Base-by-base conservation (phyloP, 2,329 filamentous ascomycete genomes). In the Exophiala xenobiotica region DNA sequence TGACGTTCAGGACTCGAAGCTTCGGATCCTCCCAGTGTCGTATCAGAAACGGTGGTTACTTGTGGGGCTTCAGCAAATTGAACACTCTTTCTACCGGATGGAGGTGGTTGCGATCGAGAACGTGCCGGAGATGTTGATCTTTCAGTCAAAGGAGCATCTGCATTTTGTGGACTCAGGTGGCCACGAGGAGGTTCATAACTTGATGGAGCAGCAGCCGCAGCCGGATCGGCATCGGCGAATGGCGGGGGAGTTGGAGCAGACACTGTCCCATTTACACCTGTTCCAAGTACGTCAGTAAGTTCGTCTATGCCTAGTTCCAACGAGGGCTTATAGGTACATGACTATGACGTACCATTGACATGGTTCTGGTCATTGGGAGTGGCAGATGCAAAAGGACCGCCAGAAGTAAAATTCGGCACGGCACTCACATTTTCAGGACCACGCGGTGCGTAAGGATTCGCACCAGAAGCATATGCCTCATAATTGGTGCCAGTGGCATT, bases 351-450 rank as follows among this genome's bases (percentile, higher is more conserved):
- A 74, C 72, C 71, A 69, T 72, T 65, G 60, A 64, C 58, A 61
- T 60, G 66, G 61, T 66, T 61, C 63, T 67, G 62, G 64, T 67
- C 64, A 64, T 53, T 57, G 49, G 63, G 62, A 63, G 64, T 58
- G 60, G 63, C 65, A 64, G 52, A 43, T 55, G 42, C 33, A 50
- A 54, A 55, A 55, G 49, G 43, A 58, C 55, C 40, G 51, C 55
- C 55, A 58, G 52, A 49, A 31, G 61, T 60, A 63, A 62, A 63
- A 58, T 63, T 65, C 57, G 59, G 58, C 59, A 63, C 64, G 67
- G 67, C 66, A 75, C 74, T 76, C 73, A 77, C 74, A 74, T 76
- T 76, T 64, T 76, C 74, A 65, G 68, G 64, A 42, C 70, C 66
- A 56, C 67, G 64, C 43, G 67, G 64, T 60, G 67, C 66, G 54